These are phyloP conservation scores for Populus tremula DNA, from an alignment of 345 rosid genomes.

Conservation along the genomic window DNA sequence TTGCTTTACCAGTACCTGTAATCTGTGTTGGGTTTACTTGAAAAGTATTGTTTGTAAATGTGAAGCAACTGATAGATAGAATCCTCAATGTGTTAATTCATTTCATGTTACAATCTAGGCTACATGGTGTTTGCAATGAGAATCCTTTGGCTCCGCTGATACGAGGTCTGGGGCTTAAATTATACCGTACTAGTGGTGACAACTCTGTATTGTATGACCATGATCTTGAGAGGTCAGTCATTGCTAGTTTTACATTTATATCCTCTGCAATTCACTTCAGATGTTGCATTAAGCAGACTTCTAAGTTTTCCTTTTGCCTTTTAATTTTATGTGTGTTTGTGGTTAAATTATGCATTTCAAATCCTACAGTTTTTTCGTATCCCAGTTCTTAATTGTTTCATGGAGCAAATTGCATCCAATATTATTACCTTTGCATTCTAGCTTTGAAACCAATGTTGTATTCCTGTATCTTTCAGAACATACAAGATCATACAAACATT, in stretches of 20 bases:
- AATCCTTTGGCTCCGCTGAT: conserved; percentile 89
- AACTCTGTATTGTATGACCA: conserved; percentile 87
- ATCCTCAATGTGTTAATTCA: neutral
- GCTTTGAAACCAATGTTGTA: too few species aligned
- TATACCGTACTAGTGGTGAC: conserved; percentile 88
- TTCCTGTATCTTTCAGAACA: too few species aligned
- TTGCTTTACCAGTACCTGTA: neutral
- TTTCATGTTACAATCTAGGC: conserved; percentile 41
- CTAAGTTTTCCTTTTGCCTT: neutral
- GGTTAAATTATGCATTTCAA: neutral
- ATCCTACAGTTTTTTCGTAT: neutral
- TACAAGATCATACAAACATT: too few species aligned
- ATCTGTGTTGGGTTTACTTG: neutral
- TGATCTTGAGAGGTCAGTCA: conserved; percentile 80
- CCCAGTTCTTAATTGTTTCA: too few species aligned
- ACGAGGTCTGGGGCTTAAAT: conserved; percentile 62
- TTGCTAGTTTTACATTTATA: conserved; percentile 1
- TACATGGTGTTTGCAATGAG: conserved; percentile 89
- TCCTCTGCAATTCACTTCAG: conserved; percentile 8
- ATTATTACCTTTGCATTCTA: too few species aligned
- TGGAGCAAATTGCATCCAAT: too few species aligned
- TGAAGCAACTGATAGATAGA: neutral
- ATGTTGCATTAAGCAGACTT: neutral
- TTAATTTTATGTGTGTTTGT: neutral
- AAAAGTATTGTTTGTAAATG: neutral